Percentiles rank a stretch among this genome's conserved stretches.
These are phyloP conservation scores for Yamadazyma triangularis DNA, from an alignment of 1,139 yeast species.

Conservation along the genomic window DNA sequence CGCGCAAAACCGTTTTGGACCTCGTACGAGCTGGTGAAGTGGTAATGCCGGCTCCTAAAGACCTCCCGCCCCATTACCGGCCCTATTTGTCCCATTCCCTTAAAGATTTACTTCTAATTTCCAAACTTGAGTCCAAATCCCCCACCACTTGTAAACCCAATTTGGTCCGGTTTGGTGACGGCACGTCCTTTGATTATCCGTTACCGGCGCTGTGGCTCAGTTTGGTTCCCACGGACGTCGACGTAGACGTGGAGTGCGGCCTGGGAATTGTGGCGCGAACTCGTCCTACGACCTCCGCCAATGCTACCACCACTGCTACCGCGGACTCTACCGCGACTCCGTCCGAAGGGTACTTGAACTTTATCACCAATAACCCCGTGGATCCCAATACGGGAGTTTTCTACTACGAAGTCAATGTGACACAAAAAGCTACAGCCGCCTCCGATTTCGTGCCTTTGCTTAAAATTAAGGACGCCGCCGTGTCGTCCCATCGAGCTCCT, in stretches of 20 bases:
- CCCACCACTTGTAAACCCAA: conserved; percentile 23
- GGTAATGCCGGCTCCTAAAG: too few relatives aligned
- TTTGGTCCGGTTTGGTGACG: conserved; percentile 21
- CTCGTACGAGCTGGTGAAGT: too few relatives aligned
- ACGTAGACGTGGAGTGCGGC: not conserved
- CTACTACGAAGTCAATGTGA: conserved; percentile 36
- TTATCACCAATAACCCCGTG: conserved; percentile 32
- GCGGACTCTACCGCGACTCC: too few relatives aligned
- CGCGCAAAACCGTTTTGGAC: too few relatives aligned
- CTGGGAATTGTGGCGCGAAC: not conserved
- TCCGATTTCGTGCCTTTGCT: conserved; percentile 31
- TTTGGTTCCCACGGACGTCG: conserved; percentile 18
- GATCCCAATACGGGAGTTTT: conserved; percentile 29
- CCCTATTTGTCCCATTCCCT: conserved; percentile 22
- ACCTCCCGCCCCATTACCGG: too few relatives aligned
- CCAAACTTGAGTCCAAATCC: conserved; percentile 18
- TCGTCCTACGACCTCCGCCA: not conserved
- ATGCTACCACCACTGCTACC: not conserved
- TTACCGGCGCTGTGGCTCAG: conserved; percentile 43
- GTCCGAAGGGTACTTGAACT: conserved; percentile 21
- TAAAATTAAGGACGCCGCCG: conserved; percentile 29
- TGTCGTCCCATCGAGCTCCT: conserved; percentile 31
- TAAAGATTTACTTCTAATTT: conserved; percentile 21
- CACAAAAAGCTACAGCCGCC: conserved; percentile 26
- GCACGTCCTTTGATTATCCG: conserved; percentile 23